Evolutionary conservation across 2,329 filamentous ascomycete genomes (phyloP), one percentile per base, ranked within the genome.

Genomic region (Microascus cirrosus): DNA sequence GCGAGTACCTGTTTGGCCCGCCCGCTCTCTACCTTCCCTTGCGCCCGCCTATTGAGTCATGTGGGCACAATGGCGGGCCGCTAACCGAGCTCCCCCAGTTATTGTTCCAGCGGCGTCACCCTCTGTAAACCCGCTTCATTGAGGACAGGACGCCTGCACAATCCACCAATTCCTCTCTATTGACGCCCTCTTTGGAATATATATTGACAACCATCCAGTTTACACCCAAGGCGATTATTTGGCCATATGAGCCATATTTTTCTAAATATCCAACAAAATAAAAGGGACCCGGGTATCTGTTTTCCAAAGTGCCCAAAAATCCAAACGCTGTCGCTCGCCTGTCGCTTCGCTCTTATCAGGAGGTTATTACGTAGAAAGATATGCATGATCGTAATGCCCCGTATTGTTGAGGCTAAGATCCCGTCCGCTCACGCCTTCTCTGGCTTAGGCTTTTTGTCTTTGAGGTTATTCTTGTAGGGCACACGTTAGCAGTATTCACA

Each of bases 371-470:
- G 39, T 45, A 45, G 39, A 45, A n/a, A n/a, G 7, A n/a, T n/a
- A n/a, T n/a, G 15, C 39, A 15, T n/a, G 11, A 18, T n/a, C 11
- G 36, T 39, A 12, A 12, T 3, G 36, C 36, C 36, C 11, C 3
- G 7, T 45, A n/a, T n/a, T 45, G 39, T 7, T 45, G 39, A 18
- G 15, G 13, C 39, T 18, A 6, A 45, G 15, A 45, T 15, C 15
- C 7, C 15, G 15, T 18, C 39, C 15, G n/a, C 35, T 53, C 70
- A 65, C 58, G 69, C 68, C 53, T 70, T 68, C 60, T 73, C 69
- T 57, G 72, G 68, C 63, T 77, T 76, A 1, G 77, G 77, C 59
- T 73, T 72, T 67, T 78, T 79, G 63, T 75, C 79, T 58, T 75
- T 75, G 61, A 80, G 70, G 57, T 81, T 82, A 63, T 82, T 82